Evolutionary conservation across 1,139 yeast genomes (phyloP), one percentile per base, ranked within the genome.

Genomic region (Debaryomyces psychrophilus): DNA sequence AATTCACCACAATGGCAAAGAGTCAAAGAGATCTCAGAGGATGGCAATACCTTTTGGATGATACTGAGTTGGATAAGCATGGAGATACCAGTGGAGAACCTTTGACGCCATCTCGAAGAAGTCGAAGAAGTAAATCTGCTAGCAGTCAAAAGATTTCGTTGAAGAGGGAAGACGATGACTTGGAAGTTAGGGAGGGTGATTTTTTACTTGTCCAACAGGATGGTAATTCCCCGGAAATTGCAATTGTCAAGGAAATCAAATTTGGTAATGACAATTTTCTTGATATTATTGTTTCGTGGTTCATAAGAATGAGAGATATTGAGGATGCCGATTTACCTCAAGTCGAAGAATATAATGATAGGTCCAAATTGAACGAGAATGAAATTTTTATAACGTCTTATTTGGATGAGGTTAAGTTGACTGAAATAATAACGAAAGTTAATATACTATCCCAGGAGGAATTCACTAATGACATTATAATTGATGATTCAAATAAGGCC

Each of bases 331-430:
- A 52, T 3, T 31, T 61, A 9, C 62, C 67, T 0, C 46, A 49
- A 27, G 43, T 36, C 7, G 43, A 41, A 5, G 52, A 51, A 2
- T 50, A 52, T 42, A 23, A 37, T 11, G 39, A 42, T 9, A 44
- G 39, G 11, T 45, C 44, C 3, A 47, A 48, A 3, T 46, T 52
- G 23, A 43, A 44, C 8, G 46, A 47, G 2, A 65, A 70, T 50
- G 83, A 79, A 53, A 46, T 79, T 8, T 72, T 76, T 44, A 50
- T 79, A 14, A 70, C 82, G 1, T 68, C 81, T 0, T 63, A 68
- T 31, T 44, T 60, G 27, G 71, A 65, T 8, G 69, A 68, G 35
- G 56, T 77, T 4, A 49, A 53, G n/a, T 51, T 74, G 9, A 41
- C 46, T 0, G 65, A 67, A 31, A 63, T 75, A 6, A 50, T 69